Base-by-base conservation (phyloP, 164 flowering plant genomes). In the Buxus sempervirens region DNA sequence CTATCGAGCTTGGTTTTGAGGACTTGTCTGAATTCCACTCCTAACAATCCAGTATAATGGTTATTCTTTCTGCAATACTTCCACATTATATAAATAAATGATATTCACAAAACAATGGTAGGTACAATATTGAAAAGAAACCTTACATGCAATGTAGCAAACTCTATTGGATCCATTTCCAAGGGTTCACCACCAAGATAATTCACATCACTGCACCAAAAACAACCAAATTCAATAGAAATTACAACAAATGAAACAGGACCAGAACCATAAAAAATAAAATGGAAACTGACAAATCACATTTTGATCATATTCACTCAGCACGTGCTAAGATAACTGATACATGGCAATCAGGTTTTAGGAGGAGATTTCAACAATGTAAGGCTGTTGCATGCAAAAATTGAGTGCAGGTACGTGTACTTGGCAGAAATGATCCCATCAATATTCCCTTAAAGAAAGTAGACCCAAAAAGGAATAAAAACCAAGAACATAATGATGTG, bases 161-260 rank as follows among this genome's bases (percentile, higher is more conserved):
- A 60, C 12, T 78, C 78, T 58, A 76, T 66, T 69, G 74, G 75
- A 76, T 82, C 82, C 64, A 83, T 57, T 75, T 81, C 89, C 64
- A 75, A 20, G 16, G 81, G 75, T 69, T 84, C 88, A 54, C 77
- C 88, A 54, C 77, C 83, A 76, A 76, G 54, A 45, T 28, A 32
- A 78, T 79, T 76, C 61, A 49, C 66, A 63, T 81, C 87, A 68
- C 93, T 90, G 82, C 76, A 77, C 19, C 10, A 63, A 65, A 68
- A 54, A n/a, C 23, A 36, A 61, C 25, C 49, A 36, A 20, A 9
- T 15, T 9, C 28, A 58, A 63, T 27, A 36, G 20, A 60, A 38
- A 66, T 15, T 5, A 45, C 51, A 45, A 45, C 1, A 15, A 10
- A 15, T 45, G 18, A 45, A 45, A 4, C 51, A 45, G 5, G 51